Percentiles rank a stretch among this genome's conserved stretches.
Evolutionary conservation across 1,284 basidiomycete genomes (phyloP).

Genomic region (Trametes pubescens): DNA sequence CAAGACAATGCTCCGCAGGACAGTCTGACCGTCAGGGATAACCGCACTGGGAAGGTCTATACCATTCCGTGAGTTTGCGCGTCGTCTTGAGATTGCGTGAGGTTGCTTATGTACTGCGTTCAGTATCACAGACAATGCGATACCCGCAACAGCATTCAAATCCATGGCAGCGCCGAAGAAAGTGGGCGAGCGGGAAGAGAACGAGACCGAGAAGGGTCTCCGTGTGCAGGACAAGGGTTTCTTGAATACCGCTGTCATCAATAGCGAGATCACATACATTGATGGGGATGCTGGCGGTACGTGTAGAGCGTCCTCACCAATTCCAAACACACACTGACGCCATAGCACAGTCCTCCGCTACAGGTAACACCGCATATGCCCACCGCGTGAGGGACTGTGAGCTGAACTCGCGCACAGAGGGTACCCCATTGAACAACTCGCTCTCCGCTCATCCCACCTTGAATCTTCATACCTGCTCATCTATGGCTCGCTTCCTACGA

Average conservation of each 20-base stretch:
- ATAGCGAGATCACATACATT: slow-evolving; percentile 86
- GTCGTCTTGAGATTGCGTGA: neutral
- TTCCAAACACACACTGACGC: neutral
- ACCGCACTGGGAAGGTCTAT: slow-evolving; percentile 84
- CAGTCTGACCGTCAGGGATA: slow-evolving; percentile 76
- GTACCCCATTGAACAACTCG: slow-evolving; percentile 93
- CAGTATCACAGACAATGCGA: slow-evolving; percentile 80
- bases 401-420: slow-evolving; percentile 57
- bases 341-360: slow-evolving; percentile 69
- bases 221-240: slow-evolving; percentile 83
- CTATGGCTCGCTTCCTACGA: slow-evolving; percentile 84
- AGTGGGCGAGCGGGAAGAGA: slow-evolving; percentile 75
- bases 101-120: neutral
- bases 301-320: slow-evolving; percentile 30
- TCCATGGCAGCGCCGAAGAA: slow-evolving; percentile 65
- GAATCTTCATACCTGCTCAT: slow-evolving; percentile 88
- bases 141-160: slow-evolving; percentile 86
- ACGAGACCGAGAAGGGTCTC: slow-evolving; percentile 83
- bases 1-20: slow-evolving; percentile 41
- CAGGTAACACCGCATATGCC: slow-evolving; percentile 51
- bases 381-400: neutral
- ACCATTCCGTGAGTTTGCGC: slow-evolving; percentile 73
- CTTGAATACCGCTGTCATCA: slow-evolving; percentile 87
- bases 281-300: slow-evolving; percentile 83
- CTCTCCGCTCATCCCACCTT: slow-evolving; percentile 78